phyloP scores from a whole-genome alignment of 805 yeast species.

The Dipodascopsis tothii region DNA sequence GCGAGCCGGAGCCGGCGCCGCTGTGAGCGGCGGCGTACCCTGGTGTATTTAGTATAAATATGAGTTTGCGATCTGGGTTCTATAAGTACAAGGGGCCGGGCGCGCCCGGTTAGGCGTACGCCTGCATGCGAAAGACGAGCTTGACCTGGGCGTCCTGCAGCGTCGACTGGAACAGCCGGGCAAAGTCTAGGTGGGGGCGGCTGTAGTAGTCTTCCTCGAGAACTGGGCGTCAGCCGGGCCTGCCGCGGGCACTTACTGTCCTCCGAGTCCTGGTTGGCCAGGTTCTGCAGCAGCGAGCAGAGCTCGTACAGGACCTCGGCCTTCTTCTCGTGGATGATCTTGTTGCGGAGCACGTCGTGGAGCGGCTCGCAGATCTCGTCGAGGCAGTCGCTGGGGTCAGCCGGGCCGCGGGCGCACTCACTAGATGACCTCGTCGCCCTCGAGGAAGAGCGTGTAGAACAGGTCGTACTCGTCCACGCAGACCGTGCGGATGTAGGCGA shows the following conservation, averaged over 20 bases:
- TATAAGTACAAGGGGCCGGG: no score
- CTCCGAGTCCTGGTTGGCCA: slow-evolving; percentile 28
- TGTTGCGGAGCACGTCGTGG: slow-evolving; percentile 60
- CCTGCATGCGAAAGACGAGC: slow-evolving; percentile 69
- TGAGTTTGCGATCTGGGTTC: no score
- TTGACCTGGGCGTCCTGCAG: slow-evolving; percentile 72
- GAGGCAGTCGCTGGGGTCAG: slow-evolving; percentile 41
- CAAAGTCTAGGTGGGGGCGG: slow-evolving; percentile 40
- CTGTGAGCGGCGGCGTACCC: no score
- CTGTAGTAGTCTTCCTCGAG: slow-evolving; percentile 9
- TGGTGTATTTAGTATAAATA: no score
- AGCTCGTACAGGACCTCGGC: slow-evolving; percentile 67
- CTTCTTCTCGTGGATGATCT: slow-evolving; percentile 61
- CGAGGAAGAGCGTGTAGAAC: slow-evolving; percentile 48
- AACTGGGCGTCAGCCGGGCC: background rate
- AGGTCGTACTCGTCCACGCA: slow-evolving; percentile 55
- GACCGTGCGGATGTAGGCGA: slow-evolving; percentile 53
- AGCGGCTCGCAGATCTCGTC: slow-evolving; percentile 65
- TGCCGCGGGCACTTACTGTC: slow-evolving; percentile 2
- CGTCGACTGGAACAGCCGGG: slow-evolving; percentile 60
- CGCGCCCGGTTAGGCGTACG: slow-evolving; percentile 37
- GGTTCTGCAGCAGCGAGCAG: slow-evolving; percentile 48
- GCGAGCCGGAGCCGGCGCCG: no score
- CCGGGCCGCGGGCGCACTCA: slow-evolving; percentile 1
- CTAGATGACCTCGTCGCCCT: slow-evolving; percentile 36